These are phyloP conservation scores for Nitzschia sp. DNA, from an alignment of 108 stramenopile genomes.

Conservation along the genomic window DNA sequence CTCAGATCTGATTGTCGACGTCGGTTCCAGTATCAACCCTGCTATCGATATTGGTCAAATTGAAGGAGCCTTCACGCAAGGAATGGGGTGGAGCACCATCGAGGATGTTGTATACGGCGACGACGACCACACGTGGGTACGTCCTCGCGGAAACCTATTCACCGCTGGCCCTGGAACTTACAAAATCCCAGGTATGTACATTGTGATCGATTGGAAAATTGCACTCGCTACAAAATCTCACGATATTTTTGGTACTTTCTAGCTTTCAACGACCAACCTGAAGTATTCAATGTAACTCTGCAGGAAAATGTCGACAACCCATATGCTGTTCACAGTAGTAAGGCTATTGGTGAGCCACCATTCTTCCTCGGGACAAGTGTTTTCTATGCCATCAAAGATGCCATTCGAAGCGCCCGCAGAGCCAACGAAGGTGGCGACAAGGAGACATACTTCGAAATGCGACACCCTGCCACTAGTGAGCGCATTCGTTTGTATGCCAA, in stretches of 20 bases:
- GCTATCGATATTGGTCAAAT: slow-evolving; percentile 96
- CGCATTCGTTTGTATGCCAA: slow-evolving; percentile 72
- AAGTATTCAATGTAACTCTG: slow-evolving; percentile 84
- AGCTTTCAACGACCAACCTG: slow-evolving; percentile 92
- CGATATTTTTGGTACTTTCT: background rate
- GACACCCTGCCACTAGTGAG: slow-evolving; percentile 87
- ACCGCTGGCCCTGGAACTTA: slow-evolving; percentile 94
- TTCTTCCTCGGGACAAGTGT: slow-evolving; percentile 88
- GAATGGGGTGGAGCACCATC: slow-evolving; percentile 94
- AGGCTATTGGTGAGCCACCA: slow-evolving; percentile 96
- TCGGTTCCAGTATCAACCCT: slow-evolving; percentile 93
- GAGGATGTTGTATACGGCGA: slow-evolving; percentile 87
- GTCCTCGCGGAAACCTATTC: slow-evolving; percentile 77
- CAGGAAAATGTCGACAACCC: slow-evolving; percentile 84
- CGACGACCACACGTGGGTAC: slow-evolving; percentile 90
- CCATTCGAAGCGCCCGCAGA: slow-evolving; percentile 65
- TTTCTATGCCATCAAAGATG: slow-evolving; percentile 94
- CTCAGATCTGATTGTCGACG: slow-evolving; percentile 85
- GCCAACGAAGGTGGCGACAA: slow-evolving; percentile 30
- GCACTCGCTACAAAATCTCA: background rate
- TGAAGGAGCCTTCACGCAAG: slow-evolving; percentile 95
- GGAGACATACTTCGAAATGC: slow-evolving; percentile 74
- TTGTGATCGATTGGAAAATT: background rate
- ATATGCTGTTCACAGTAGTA: slow-evolving; percentile 91
- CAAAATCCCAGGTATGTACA: slow-evolving; percentile 75